phyloP scores from a whole-genome alignment of 139 green algal genomes.

The Diplosphaera chodatii region DNA sequence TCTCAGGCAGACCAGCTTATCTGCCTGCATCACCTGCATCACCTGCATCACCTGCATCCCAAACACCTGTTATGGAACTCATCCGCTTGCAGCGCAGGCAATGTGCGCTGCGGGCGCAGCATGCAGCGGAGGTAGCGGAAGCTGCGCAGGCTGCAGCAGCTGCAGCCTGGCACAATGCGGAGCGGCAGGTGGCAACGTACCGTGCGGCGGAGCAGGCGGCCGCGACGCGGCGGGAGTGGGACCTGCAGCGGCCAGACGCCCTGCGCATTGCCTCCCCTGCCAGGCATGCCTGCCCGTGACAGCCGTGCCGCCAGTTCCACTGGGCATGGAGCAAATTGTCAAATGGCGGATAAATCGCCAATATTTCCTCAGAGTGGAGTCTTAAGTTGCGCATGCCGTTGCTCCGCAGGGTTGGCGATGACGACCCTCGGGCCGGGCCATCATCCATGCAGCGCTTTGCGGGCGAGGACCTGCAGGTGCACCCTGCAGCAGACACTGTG shows the following conservation, averaged over 20 bases:
- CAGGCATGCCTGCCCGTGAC: too few species aligned
- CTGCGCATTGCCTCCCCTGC: slow-evolving; percentile 46
- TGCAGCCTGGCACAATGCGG: slow-evolving; percentile 10
- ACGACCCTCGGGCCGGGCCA: slow-evolving; percentile 47
- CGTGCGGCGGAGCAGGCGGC: slow-evolving; percentile 40
- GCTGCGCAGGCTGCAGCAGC: slow-evolving; percentile 44
- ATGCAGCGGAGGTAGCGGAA: slow-evolving; percentile 41
- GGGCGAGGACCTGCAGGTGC: slow-evolving; percentile 67
- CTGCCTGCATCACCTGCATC: too few species aligned
- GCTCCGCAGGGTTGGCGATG: slow-evolving; percentile 53
- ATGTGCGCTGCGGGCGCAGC: slow-evolving; percentile 36
- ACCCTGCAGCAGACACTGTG: too few species aligned
- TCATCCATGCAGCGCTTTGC: slow-evolving; percentile 58
- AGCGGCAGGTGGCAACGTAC: slow-evolving; percentile 34
- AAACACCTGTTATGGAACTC: too few species aligned
- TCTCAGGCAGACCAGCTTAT: too few species aligned
- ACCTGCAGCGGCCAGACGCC: slow-evolving; percentile 61
- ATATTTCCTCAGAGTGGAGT: too few species aligned
- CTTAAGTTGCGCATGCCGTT: too few species aligned
- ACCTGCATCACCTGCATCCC: too few species aligned
- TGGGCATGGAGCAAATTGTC: too few species aligned
- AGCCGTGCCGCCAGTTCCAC: too few species aligned
- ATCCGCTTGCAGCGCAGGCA: slow-evolving; percentile 20
- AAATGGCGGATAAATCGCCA: too few species aligned
- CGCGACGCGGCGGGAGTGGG: slow-evolving; percentile 57